Percentiles rank a stretch among this genome's conserved stretches.
Evolutionary conservation across 495 filamentous ascomycete species (phyloP).

Genomic region (Tirmania nivea): DNA sequence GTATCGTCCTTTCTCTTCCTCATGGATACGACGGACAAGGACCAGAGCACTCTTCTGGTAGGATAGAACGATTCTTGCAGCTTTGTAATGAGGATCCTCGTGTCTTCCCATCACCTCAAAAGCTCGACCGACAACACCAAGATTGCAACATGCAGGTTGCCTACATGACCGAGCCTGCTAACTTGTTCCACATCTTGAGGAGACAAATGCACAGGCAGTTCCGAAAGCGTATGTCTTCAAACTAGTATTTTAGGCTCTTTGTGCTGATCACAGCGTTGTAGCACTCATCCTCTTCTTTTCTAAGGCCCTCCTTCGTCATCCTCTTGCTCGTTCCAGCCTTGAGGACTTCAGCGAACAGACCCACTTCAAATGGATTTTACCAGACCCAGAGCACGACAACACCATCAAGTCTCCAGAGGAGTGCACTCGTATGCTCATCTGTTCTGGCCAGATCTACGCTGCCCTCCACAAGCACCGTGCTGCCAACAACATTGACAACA

Average conservation of each 20-base stretch:
- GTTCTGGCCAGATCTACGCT: slow-evolving; percentile 84
- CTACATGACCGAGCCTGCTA: slow-evolving; percentile 79
- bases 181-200: slow-evolving; percentile 88
- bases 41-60: slow-evolving; percentile 91
- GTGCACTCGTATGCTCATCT: slow-evolving; percentile 85
- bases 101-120: slow-evolving; percentile 63
- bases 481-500: slow-evolving; percentile 58
- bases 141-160: slow-evolving; percentile 99
- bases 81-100: slow-evolving; percentile 96
- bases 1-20: slow-evolving; percentile 79
- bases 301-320: slow-evolving; percentile 82
- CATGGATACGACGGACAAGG: slow-evolving; percentile 98
- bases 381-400: slow-evolving; percentile 57
- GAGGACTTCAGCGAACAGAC: slow-evolving; percentile 77
- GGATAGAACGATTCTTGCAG: slow-evolving; percentile 93
- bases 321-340: slow-evolving; percentile 65
- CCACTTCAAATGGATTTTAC: slow-evolving; percentile 91
- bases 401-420: slow-evolving; percentile 57
- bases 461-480: slow-evolving; percentile 79
- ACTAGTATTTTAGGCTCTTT: background rate
- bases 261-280: slow-evolving; percentile 26
- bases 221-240: slow-evolving; percentile 63
- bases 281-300: slow-evolving; percentile 94
- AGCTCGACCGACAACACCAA: slow-evolving; percentile 92
- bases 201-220: slow-evolving; percentile 98